Conservation (phyloP, 768 basidiomycete genomes). For the Astraeus odoratus region DNA sequence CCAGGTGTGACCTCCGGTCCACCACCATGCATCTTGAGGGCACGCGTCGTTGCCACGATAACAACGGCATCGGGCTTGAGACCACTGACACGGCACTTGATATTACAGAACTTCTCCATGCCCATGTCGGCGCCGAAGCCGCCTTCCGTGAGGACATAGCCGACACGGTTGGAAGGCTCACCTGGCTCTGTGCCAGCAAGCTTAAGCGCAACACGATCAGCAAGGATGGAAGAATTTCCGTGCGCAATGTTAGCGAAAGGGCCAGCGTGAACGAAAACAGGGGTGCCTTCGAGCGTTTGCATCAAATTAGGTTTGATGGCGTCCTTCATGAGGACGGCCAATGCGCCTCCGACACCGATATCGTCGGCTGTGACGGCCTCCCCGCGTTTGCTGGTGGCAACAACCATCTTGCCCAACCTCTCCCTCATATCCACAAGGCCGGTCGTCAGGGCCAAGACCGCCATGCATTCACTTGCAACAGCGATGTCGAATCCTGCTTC, state of each 20-base stretch:
- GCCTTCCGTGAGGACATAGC: constrained; percentile 96
- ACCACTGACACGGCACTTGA: constrained; percentile 94
- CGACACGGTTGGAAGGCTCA: constrained; percentile 70
- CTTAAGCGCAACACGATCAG: constrained; percentile 95
- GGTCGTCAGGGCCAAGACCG: constrained; percentile 88
- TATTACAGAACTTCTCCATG: constrained; percentile 99
- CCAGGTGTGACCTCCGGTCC: constrained; percentile 96
- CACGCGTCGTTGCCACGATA: constrained; percentile 95
- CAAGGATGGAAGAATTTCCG: constrained; percentile 96
- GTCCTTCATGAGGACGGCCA: constrained; percentile 97
- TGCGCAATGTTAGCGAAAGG: constrained; percentile 99
- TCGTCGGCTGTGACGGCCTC: constrained; percentile 95
- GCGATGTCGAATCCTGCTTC: constrained; percentile 94
- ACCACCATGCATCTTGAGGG: constrained; percentile 99
- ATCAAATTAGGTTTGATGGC: constrained; percentile 99
- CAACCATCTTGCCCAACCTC: constrained; percentile 93
- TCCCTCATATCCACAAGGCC: constrained; percentile 87
- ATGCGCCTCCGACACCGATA: constrained; percentile 88
- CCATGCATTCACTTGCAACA: constrained; percentile 98
- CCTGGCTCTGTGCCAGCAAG: constrained; percentile 93
- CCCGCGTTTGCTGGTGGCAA: constrained; percentile 86
- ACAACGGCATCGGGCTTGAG: constrained; percentile 90
- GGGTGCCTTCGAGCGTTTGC: constrained; percentile 98
- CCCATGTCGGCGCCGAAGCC: constrained; percentile 99
- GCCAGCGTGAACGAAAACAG: constrained; percentile 97